A percentile compares a stretch with the other conserved stretches of the same genome.
These are phyloP conservation scores for Cryphonectria parasitica DNA, from an alignment of 2,329 filamentous ascomycete species.

Conservation along the genomic window DNA sequence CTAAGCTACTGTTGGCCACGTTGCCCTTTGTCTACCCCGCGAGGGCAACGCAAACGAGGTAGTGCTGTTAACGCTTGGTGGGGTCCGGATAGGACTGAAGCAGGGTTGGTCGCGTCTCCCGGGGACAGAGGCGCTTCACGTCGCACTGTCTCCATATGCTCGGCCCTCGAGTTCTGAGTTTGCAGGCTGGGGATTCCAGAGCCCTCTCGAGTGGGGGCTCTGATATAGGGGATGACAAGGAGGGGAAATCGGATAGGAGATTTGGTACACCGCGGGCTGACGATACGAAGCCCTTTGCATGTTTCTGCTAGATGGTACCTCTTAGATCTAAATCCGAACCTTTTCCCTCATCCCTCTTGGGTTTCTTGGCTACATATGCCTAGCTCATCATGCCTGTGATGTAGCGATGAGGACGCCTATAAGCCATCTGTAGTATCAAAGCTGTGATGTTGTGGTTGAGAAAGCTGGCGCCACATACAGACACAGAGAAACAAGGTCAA, in stretches of 20 bases:
- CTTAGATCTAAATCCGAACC: constrained; percentile 42
- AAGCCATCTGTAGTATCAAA: no score
- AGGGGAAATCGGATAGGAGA: constrained; percentile 40
- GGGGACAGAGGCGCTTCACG: constrained; percentile 37
- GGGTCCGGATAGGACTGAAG: constrained; percentile 33
- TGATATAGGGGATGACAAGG: constrained; percentile 33
- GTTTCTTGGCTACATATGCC: neutral
- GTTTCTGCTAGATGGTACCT: constrained; percentile 34
- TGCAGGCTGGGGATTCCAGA: constrained; percentile 20
- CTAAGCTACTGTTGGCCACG: neutral
- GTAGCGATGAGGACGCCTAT: neutral
- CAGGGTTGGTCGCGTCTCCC: constrained; percentile 58
- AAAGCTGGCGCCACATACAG: no score
- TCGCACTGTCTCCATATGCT: constrained; percentile 43
- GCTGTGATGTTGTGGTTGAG: no score
- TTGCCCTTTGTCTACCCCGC: constrained; percentile 33
- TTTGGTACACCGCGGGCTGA: constrained; percentile 40
- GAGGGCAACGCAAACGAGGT: constrained; percentile 31
- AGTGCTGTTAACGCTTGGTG: constrained; percentile 31
- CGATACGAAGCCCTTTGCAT: constrained; percentile 37
- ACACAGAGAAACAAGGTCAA: no score
- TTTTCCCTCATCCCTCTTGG: constrained; percentile 32
- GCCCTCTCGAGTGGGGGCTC: neutral
- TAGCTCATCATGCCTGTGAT: neutral
- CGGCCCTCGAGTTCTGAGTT: constrained; percentile 36